These are phyloP conservation scores for Panicum virgatum DNA, from an alignment of 202 grass and related monocot species.

Conservation along the genomic window DNA sequence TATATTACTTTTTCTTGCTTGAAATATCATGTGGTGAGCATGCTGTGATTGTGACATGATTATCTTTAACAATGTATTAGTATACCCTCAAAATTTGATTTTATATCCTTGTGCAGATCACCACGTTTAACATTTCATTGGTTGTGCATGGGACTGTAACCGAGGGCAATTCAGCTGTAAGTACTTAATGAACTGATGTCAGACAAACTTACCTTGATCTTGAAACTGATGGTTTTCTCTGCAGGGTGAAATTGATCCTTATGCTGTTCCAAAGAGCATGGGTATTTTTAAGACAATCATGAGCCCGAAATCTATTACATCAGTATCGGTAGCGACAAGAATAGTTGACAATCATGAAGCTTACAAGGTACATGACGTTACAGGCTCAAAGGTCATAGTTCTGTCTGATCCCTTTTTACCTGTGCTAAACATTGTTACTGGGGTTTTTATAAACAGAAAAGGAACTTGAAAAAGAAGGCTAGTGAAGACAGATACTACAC, in stretches of 20 bases:
- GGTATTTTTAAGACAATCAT: constrained; percentile 70
- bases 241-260: constrained; percentile 68
- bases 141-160: constrained; percentile 82
- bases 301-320: constrained; percentile 72
- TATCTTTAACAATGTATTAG: not conserved
- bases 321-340: constrained; percentile 66
- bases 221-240: constrained; percentile 28
- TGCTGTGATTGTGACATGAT: not conserved
- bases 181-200: constrained; percentile 23
- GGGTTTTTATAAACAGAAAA: constrained; percentile 46
- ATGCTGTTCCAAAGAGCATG: constrained; percentile 75
- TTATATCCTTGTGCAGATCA: constrained; percentile 53
- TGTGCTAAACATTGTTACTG: constrained; percentile 16
- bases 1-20: not conserved
- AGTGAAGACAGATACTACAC: constrained; percentile 85
- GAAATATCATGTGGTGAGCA: not conserved
- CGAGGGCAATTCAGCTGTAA: constrained; percentile 64
- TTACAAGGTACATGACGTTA: constrained; percentile 55
- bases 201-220: constrained; percentile 14
- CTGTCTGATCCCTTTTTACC: constrained; percentile 25
- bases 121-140: constrained; percentile 84
- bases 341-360: constrained; percentile 82
- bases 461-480: constrained; percentile 78
- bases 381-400: not conserved
- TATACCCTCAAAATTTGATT: not conserved